Base-by-base conservation (phyloP, 441 rosid species). In the Pelargonium cotyledonis region DNA sequence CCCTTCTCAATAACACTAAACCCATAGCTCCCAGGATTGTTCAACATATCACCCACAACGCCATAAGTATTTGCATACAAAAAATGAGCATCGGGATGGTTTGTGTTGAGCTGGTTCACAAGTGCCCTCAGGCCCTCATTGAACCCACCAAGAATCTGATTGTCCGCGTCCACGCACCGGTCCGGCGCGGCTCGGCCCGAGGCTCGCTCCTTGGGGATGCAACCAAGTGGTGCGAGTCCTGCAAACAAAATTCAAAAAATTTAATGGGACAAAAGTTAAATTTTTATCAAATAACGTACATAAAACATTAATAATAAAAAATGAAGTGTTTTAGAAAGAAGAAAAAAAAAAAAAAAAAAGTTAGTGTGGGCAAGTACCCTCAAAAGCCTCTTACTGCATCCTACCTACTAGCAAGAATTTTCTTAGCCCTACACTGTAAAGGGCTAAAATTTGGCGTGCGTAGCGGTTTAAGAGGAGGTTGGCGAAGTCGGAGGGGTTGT, bases 171-270 rank as follows among this genome's bases (percentile, higher is more conserved):
- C 4, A 83, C 81, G 26, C 96, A 93, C 80, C 93, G 86, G 26
- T 76, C 95, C 0, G 78, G 77, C 85, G 15, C 85, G 15, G 83
- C 81, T 60, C 14, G 75, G 6, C 89, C 79, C 0, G 69, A 60
- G 58, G 87, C 89, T 81, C 95, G 77, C 70, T 85, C 91, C 69
- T 77, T 85, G 3, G 98, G 98, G 72, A 86, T 86, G 85, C 98
- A 93, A 11, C 97, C 98, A 1, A 93, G 82, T 7, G 97, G 97
- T 29, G 80, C 90, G 6, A 89, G 26, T 16, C 92, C 92, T 5
- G 90, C 78, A 23, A 23, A 23, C 2, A 23, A 23, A 2, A 23
- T 23, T 2, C 26, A 23, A 23, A 23, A 23, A 23, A 23, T 23
- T 23, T 23, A 2, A 23, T 23, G 26, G 26, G 26, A 2, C 2